A percentile compares a stretch with the other conserved stretches of the same genome.
phyloP scores from a whole-genome alignment of 192 early-diverging fungal species.

The Martensiomyces pterosporus region DNA sequence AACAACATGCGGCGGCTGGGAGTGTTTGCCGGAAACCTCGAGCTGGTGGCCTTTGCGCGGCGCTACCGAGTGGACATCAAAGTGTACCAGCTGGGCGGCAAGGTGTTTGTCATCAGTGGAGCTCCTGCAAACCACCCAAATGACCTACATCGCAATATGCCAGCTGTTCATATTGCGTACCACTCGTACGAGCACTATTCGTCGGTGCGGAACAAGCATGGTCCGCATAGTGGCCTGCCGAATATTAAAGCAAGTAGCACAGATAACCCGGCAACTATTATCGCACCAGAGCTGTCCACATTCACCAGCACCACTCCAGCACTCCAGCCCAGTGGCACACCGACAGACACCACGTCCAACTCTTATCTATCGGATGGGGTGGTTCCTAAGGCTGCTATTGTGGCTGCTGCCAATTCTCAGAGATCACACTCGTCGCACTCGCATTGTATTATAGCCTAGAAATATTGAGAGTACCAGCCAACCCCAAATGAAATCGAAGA shows the following conservation, averaged over 20 bases:
- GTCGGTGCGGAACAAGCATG: constrained; percentile 63
- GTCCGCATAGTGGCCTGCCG: constrained; percentile 60
- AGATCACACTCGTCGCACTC: constrained; percentile 1
- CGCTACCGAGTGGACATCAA: constrained; percentile 59
- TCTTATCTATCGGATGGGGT: too few relatives aligned
- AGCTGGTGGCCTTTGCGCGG: constrained; percentile 67
- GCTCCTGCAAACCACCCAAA: constrained; percentile 44
- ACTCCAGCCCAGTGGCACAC: too few relatives aligned
- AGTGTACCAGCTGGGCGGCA: constrained; percentile 65
- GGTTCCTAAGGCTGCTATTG: not conserved
- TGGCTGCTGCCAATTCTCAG: not conserved
- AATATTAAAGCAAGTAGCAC: constrained; percentile 51
- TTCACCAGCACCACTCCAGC: too few relatives aligned
- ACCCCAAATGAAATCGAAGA: too few relatives aligned
- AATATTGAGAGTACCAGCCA: too few relatives aligned
- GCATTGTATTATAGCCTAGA: constrained; percentile 11
- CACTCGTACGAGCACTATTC: constrained; percentile 77
- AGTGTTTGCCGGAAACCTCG: constrained; percentile 70
- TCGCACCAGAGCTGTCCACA: too few relatives aligned
- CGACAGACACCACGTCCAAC: too few relatives aligned
- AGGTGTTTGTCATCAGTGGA: constrained; percentile 65
- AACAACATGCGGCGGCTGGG: constrained; percentile 56
- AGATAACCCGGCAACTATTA: too few relatives aligned
- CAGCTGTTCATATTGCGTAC: constrained; percentile 65
- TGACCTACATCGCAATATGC: constrained; percentile 35